Evolutionary conservation across 192 early-diverging fungal genomes (phyloP).

Genomic region (Entomortierella beljakovae): DNA sequence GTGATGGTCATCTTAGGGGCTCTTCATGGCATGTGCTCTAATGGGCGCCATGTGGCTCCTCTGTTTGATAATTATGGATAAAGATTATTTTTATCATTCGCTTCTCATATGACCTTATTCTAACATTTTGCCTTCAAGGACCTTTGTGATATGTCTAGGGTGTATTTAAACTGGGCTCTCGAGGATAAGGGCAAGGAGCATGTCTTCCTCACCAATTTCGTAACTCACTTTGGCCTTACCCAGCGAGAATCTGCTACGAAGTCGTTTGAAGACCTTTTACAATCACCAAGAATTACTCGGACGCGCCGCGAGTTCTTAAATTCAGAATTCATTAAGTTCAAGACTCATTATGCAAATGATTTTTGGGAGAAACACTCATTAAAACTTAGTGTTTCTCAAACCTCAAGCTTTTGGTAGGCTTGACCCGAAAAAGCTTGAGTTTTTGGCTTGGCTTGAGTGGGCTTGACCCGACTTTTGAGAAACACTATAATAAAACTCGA

Average conservation of each 20-base stretch:
- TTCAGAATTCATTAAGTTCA: neutral
- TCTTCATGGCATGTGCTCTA: conserved; percentile 24
- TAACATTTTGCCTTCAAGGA: neutral
- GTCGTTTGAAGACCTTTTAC: conserved; percentile 6
- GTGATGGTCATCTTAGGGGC: conserved; percentile 27
- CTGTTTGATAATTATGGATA: conserved; percentile 25
- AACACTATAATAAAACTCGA: no score
- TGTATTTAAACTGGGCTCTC: conserved; percentile 22
- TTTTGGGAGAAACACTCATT: neutral
- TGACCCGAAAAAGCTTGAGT: no score
- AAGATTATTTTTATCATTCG: neutral
- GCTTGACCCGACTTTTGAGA: no score
- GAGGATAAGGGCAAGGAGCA: conserved; percentile 17
- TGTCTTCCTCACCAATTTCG: conserved; percentile 22
- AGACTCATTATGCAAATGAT: neutral
- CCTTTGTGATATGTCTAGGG: conserved; percentile 4
- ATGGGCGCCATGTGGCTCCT: conserved; percentile 19
- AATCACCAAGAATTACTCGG: conserved; percentile 1
- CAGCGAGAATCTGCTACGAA: conserved; percentile 18
- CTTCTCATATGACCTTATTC: conserved; percentile 3
- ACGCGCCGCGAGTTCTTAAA: conserved; percentile 8
- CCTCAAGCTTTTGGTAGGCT: no score
- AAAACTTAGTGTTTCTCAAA: no score
- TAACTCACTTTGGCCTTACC: conserved; percentile 11
- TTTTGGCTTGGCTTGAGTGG: no score